These are phyloP conservation scores for Aspergillus eucalypticola DNA, from an alignment of 2,329 filamentous ascomycete genomes.

Conservation along the genomic window DNA sequence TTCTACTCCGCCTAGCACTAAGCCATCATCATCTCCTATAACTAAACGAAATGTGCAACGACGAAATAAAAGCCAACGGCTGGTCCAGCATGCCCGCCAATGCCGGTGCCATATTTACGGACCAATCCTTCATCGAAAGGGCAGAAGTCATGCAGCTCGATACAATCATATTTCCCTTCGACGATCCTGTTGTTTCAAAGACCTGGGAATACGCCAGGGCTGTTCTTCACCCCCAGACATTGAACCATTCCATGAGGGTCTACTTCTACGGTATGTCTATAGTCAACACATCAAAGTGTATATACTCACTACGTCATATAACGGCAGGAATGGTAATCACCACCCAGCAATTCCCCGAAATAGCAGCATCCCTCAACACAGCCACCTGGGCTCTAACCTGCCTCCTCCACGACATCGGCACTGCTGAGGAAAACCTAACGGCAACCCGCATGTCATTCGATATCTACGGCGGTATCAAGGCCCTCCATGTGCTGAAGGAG, in stretches of 20 bases:
- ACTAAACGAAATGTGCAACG: not conserved
- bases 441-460: conserved; percentile 69
- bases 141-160: not conserved
- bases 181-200: not conserved
- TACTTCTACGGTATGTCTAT: conserved; percentile 60
- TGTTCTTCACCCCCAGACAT: conserved; percentile 53
- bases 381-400: conserved; percentile 64
- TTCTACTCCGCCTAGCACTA: too few relatives aligned
- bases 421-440: conserved; percentile 57
- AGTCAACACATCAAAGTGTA: conserved; percentile 31
- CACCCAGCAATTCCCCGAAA: conserved; percentile 39
- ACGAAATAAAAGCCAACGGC: not conserved
- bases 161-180: not conserved
- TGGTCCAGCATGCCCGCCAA: not conserved
- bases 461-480: conserved; percentile 66
- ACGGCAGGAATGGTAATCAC: not conserved
- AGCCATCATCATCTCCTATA: not conserved
- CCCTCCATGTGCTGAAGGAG: conserved; percentile 56
- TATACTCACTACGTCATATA: not conserved
- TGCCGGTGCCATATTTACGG: not conserved
- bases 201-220: conserved; percentile 29
- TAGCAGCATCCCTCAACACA: conserved; percentile 41
- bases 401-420: conserved; percentile 74
- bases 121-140: not conserved
- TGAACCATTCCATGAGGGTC: conserved; percentile 70